A percentile compares a stretch with the other conserved stretches of the same genome.
phyloP scores from a whole-genome alignment of 2,329 filamentous ascomycete species.

The Paracorniculantispora psalliotae region DNA sequence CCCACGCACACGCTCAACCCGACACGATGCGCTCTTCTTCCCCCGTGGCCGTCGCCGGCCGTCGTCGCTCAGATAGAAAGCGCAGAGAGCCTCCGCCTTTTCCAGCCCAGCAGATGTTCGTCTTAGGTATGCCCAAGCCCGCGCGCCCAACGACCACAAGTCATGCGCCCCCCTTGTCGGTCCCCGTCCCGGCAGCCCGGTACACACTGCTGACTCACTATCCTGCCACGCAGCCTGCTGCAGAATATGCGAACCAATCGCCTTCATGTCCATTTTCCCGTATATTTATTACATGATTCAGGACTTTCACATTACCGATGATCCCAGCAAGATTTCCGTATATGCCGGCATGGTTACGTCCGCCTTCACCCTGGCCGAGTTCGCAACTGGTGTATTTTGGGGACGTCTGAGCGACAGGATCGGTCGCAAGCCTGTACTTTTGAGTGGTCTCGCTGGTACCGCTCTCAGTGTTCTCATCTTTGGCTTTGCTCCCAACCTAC shows the following conservation, averaged over 20 bases:
- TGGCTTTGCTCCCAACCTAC: slow-evolving; percentile 79
- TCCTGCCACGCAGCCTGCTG: slow-evolving; percentile 62
- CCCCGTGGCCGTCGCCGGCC: slow-evolving; percentile 17
- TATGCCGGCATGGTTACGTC: slow-evolving; percentile 97
- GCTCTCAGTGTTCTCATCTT: slow-evolving; percentile 90
- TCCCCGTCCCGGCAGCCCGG: neutral
- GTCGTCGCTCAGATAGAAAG: slow-evolving; percentile 19
- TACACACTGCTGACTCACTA: slow-evolving; percentile 9
- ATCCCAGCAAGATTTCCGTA: slow-evolving; percentile 75
- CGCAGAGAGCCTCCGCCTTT: slow-evolving; percentile 28
- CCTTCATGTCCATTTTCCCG: slow-evolving; percentile 99
- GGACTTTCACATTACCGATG: slow-evolving; percentile 78
- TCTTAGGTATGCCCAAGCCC: slow-evolving; percentile 39
- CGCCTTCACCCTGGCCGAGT: slow-evolving; percentile 92
- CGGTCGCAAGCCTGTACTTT: slow-evolving; percentile 85
- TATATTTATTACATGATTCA: slow-evolving; percentile 98
- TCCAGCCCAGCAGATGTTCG: slow-evolving; percentile 44
- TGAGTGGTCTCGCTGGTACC: slow-evolving; percentile 85
- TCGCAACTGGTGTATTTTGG: slow-evolving; percentile 89
- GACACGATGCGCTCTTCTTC: slow-evolving; percentile 27
- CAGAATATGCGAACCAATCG: slow-evolving; percentile 96
- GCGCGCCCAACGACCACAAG: neutral
- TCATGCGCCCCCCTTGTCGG: neutral
- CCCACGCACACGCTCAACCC: neutral
- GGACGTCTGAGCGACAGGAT: slow-evolving; percentile 86